Base-by-base conservation (phyloP, 768 basidiomycete genomes). In the Leccinum variicolor region DNA sequence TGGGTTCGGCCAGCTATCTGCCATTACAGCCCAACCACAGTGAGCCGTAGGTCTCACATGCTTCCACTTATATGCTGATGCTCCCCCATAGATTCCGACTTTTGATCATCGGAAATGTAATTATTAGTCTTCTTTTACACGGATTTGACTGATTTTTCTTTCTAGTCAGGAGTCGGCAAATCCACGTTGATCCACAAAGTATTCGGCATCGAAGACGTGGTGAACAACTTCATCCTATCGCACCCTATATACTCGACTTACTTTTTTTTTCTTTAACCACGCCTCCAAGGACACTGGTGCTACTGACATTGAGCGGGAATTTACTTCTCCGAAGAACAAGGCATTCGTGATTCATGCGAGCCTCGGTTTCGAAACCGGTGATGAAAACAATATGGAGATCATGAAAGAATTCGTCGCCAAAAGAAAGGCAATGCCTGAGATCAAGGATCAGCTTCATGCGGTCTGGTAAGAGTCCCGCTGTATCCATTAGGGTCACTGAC, bases 281-380 rank as follows among this genome's bases (percentile, higher is more conserved):
- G 7, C 36, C 23, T 65, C 56, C 2, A 25, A 43, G 5, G 41
- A 0, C 23, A 28, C 3, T 29, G 4, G 0, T 15, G 8, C 39
- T 39, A 52, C 52, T 19, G 15, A 64, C 41, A 66, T 64, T 14
- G 39, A 62, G 14, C 41, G 3, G 4, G 63, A 65, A 48, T 57
- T 64, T 34, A 6, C 53, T n/a, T 58, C 50, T 7, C 14, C n/a
- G 39, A 48, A 21, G 26, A 65, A 64, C 28, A 28, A 51, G 3
- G 47, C 55, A 51, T 62, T 64, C 15, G 63, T 64, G 26, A 45
- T 65, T 17, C 63, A 65, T 11, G 55, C 64, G 13, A 64, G 63
- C 41, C 62, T 64, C 9, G 62, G 62, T 1, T 63, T 63, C 13
- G 62, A 65, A 36, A 43, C 60, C 9, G 63, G 21, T 11, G 63